Conservation (phyloP, 257 asterid genomes). For the Paulownia fortunei region DNA sequence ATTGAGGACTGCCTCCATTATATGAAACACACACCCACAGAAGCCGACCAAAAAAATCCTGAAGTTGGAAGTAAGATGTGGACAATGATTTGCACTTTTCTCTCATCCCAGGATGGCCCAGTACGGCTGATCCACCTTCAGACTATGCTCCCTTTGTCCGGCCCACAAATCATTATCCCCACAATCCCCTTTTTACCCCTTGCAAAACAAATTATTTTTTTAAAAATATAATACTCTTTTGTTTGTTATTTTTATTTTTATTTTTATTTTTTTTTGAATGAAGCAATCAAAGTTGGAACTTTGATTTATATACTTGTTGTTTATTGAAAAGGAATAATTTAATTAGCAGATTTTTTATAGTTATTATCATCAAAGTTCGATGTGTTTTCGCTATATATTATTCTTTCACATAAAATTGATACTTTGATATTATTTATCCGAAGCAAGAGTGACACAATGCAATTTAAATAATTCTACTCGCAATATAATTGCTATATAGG, state of each 20-base stretch:
- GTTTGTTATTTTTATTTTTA: background rate
- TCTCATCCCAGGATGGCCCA: constrained; percentile 4
- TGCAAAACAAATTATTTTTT: background rate
- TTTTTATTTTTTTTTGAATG: too few relatives aligned
- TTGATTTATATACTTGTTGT: too few relatives aligned
- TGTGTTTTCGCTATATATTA: too few relatives aligned
- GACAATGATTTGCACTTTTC: constrained; percentile 20
- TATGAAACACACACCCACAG: background rate
- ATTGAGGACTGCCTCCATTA: background rate
- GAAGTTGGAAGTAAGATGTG: background rate
- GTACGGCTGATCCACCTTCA: constrained; percentile 10
- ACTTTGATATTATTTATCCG: too few relatives aligned
- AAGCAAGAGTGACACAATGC: too few relatives aligned
- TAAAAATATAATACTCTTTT: background rate
- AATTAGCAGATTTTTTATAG: too few relatives aligned
- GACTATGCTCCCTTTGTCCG: background rate
- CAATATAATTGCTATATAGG: too few relatives aligned
- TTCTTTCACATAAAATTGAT: too few relatives aligned
- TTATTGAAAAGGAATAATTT: too few relatives aligned
- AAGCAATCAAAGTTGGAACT: too few relatives aligned
- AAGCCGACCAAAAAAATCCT: constrained; percentile 18
- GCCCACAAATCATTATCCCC: constrained; percentile 17
- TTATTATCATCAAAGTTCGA: too few relatives aligned
- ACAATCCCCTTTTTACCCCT: constrained; percentile 1
- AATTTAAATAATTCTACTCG: too few relatives aligned